These are phyloP conservation scores for Cucurbita moschata DNA, from an alignment of 306 rosid genomes.

Conservation along the genomic window DNA sequence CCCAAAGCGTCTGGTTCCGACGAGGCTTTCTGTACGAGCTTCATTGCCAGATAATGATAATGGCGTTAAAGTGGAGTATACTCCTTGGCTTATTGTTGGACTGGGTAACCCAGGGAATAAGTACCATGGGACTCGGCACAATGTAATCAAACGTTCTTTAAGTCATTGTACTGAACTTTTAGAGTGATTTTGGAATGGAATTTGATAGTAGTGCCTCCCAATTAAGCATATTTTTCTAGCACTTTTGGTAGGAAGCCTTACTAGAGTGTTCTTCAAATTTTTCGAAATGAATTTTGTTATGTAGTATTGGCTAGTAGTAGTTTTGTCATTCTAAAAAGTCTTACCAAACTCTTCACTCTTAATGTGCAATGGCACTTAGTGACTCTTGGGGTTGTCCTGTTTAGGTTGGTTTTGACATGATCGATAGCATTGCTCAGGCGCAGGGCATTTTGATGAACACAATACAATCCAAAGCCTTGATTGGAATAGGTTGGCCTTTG, in stretches of 20 bases:
- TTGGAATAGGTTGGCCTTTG: conserved; percentile 60
- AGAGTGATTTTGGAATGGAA: neutral
- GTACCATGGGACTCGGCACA: conserved; percentile 88
- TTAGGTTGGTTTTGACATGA: conserved; percentile 87
- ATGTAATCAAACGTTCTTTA: conserved; percentile 24
- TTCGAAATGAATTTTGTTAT: neutral
- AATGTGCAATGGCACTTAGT: neutral
- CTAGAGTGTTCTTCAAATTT: neutral
- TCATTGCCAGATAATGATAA: conserved; percentile 25
- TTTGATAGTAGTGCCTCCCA: neutral
- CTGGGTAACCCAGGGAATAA: conserved; percentile 91
- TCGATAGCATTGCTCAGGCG: conserved; percentile 43
- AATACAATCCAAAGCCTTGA: conserved; percentile 75
- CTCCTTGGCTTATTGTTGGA: conserved; percentile 94
- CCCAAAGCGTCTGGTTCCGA: conserved; percentile 15
- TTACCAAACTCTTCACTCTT: neutral
- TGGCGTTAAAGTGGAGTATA: conserved; percentile 59
- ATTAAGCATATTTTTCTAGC: neutral
- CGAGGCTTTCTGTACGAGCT: conserved; percentile 34
- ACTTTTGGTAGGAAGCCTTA: neutral
- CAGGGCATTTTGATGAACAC: conserved; percentile 76
- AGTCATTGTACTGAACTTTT: neutral
- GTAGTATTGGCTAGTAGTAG: neutral
- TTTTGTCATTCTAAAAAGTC: neutral
- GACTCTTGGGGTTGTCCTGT: conserved; percentile 6